phyloP scores from a whole-genome alignment of 1,284 basidiomycete genomes.

The Apiotrichum akiyoshidainum region DNA sequence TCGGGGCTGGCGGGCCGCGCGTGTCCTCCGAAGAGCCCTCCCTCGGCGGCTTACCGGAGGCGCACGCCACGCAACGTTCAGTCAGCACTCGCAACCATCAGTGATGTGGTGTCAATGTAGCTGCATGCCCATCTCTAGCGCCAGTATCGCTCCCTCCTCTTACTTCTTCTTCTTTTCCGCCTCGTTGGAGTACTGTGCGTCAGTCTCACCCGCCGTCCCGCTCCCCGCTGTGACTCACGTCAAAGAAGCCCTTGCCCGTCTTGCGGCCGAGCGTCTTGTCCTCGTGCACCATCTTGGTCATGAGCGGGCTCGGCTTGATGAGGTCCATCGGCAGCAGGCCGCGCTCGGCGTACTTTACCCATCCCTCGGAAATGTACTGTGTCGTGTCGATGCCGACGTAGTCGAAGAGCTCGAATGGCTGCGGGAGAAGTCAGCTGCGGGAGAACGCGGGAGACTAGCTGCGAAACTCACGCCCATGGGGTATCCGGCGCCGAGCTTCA shows the following conservation, averaged over 20 bases:
- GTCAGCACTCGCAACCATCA: too few relatives aligned
- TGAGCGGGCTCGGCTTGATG: conserved; percentile 51
- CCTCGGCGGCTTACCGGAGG: too few relatives aligned
- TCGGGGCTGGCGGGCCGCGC: too few relatives aligned
- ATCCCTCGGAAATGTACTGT: conserved; percentile 55
- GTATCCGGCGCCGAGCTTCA: conserved; percentile 60
- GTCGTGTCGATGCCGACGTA: conserved; percentile 55
- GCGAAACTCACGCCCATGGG: conserved; percentile 20
- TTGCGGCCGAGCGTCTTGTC: conserved; percentile 57
- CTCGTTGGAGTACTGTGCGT: conserved; percentile 1
- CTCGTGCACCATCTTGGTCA: conserved; percentile 56
- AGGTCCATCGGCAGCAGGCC: conserved; percentile 52
- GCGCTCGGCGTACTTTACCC: conserved; percentile 54
- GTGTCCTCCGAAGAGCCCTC: too few relatives aligned
- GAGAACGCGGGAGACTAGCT: too few relatives aligned
- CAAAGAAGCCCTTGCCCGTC: conserved; percentile 53
- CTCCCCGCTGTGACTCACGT: conserved; percentile 7
- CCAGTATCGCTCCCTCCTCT: not conserved
- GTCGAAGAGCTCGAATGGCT: conserved; percentile 58
- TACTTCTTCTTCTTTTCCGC: not conserved
- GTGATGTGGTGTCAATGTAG: too few relatives aligned
- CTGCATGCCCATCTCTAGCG: too few relatives aligned
- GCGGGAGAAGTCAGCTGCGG: not conserved
- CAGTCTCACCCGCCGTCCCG: not conserved
- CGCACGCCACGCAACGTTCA: too few relatives aligned